phyloP scores from a whole-genome alignment of 2,329 filamentous ascomycete species.

The Paracamarosporium sp. region DNA sequence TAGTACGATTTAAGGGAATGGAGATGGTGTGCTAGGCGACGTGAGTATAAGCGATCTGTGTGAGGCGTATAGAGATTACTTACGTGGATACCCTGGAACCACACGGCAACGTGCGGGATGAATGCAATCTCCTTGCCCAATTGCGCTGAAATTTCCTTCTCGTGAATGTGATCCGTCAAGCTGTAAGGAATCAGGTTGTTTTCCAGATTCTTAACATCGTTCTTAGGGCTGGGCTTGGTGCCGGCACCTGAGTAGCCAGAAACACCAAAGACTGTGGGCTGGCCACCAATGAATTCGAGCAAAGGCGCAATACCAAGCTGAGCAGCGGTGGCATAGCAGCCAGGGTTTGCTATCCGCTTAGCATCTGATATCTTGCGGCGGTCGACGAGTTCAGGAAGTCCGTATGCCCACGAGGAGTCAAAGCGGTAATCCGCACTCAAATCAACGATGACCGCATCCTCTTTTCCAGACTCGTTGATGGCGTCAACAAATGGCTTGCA shows the following conservation, averaged over 20 bases:
- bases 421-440: slow-evolving; percentile 98
- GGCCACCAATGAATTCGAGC: slow-evolving; percentile 76
- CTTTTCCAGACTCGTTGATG: slow-evolving; percentile 71
- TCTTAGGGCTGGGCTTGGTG: slow-evolving; percentile 93
- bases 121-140: slow-evolving; percentile 80
- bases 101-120: slow-evolving; percentile 91
- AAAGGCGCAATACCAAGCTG: slow-evolving; percentile 89
- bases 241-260: slow-evolving; percentile 95
- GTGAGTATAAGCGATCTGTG: not conserved
- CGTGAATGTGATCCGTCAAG: slow-evolving; percentile 92
- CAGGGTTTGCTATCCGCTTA: slow-evolving; percentile 87
- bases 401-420: slow-evolving; percentile 84
- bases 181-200: slow-evolving; percentile 93
- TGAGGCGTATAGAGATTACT: slow-evolving; percentile 20
- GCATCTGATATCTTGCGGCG: slow-evolving; percentile 78
- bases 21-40: slow-evolving; percentile 77
- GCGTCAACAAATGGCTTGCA: slow-evolving; percentile 95
- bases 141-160: slow-evolving; percentile 84
- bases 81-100: slow-evolving; percentile 92
- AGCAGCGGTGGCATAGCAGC: slow-evolving; percentile 93
- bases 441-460: slow-evolving; percentile 82
- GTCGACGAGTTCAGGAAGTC: slow-evolving; percentile 83
- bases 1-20: slow-evolving; percentile 82
- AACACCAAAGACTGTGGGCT: slow-evolving; percentile 86
- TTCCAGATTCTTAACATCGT: slow-evolving; percentile 81